Base-by-base conservation (phyloP, 805 yeast species). In the Nakazawaea holstii region DNA sequence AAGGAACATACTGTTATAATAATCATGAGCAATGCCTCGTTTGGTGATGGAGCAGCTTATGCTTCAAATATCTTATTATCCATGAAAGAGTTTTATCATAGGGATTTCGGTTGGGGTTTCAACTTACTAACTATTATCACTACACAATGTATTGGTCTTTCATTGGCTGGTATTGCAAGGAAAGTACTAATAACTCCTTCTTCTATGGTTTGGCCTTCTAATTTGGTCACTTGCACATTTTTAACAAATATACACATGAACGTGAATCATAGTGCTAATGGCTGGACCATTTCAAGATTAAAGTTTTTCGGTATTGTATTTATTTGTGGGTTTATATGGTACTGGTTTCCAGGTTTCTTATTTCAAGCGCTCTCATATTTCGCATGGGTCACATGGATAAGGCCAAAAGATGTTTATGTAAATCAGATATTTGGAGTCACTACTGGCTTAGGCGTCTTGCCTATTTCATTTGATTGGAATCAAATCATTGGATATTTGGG, bases 401-500 rank as follows among this genome's bases (percentile, higher is more conserved):
- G 59, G n/a, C 78, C 79, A n/a, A 62, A 78, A 38, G 79, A 79
- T 58, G 75, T 75, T 45, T 71, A 73, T n/a, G 72, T 83, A 17
- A 82, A 80, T 54, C 84, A 79, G 56, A 66, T 84, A 14, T 83
- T 84, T 54, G 92, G 92, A 42, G 68, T 76, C 6, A 52, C 65
- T 8, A 64, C 77, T 13, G 91, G 91, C 11, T 64, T 83, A 50
- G 89, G 87, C 17, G 57, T 81, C 59, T 61, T 81, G 53, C 90
- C 90, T 9, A 59, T 82, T 39, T 77, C 85, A 14, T 81, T 84
- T 56, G 88, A 83, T 62, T 84, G 87, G 87, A 75, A 76, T 55
- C 79, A 79, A 57, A 67, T 82, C 36, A 74, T 80, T 8, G 49
- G 46, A 5, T 47, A 37, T 27, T 39, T 47, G 4, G 82, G 82